Evolutionary conservation across 83 land plant species (phyloP).

Genomic region (Thuja plicata): DNA sequence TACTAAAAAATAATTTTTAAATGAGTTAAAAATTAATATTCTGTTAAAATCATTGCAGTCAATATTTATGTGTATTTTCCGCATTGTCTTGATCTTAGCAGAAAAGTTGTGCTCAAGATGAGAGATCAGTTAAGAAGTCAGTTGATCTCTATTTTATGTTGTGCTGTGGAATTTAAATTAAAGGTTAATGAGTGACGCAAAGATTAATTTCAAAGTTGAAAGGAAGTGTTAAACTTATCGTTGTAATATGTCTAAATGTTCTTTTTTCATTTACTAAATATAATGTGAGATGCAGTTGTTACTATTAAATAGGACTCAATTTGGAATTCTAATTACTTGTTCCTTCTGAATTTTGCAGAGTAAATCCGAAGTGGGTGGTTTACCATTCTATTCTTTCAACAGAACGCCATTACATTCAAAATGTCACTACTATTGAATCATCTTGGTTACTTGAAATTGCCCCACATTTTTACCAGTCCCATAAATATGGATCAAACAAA

Average conservation of each 20-base stretch:
- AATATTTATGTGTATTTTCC: not conserved
- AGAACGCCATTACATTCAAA: slow-evolving; percentile 65
- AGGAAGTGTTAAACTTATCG: not conserved
- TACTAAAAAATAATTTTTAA: not conserved
- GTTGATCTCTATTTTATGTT: not conserved
- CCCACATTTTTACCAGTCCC: slow-evolving; percentile 60
- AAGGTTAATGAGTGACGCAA: too few relatives aligned
- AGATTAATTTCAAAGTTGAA: not conserved
- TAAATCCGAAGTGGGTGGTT: slow-evolving; percentile 77
- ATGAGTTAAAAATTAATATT: not conserved
- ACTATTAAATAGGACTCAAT: not conserved
- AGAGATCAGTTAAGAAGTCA: not conserved
- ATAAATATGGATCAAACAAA: not conserved
- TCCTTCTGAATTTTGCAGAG: slow-evolving; percentile 36
- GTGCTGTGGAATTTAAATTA: not conserved
- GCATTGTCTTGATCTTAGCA: not conserved
- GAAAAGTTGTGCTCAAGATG: not conserved
- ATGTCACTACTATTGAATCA: slow-evolving; percentile 63
- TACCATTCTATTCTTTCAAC: slow-evolving; percentile 66
- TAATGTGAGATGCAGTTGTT: not conserved
- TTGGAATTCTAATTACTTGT: not conserved
- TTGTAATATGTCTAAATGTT: not conserved
- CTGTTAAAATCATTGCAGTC: not conserved
- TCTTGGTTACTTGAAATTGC: slow-evolving; percentile 69
- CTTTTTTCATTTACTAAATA: not conserved